These are phyloP conservation scores for Onygenales sp. DNA, from an alignment of 2,329 filamentous ascomycete species.

Conservation along the genomic window DNA sequence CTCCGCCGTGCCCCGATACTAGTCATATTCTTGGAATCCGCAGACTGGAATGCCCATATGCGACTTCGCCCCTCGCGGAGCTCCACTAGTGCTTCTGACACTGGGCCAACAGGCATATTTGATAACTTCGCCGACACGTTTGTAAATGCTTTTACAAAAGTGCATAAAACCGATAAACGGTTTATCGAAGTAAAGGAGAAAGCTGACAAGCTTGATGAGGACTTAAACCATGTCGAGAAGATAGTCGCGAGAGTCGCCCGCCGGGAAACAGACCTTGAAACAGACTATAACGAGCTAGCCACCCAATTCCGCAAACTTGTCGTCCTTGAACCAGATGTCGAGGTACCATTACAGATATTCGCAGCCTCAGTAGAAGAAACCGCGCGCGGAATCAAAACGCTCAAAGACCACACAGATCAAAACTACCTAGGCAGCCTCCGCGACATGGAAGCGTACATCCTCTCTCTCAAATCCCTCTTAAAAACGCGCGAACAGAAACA, in stretches of 20 bases:
- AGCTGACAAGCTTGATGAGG: slow-evolving; percentile 88
- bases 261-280: slow-evolving; percentile 76
- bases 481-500: slow-evolving; percentile 96
- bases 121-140: slow-evolving; percentile 94
- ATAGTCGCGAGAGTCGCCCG: slow-evolving; percentile 86
- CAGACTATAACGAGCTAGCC: slow-evolving; percentile 79
- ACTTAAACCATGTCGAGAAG: slow-evolving; percentile 87
- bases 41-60: slow-evolving; percentile 97
- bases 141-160: slow-evolving; percentile 93
- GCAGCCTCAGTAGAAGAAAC: slow-evolving; percentile 79
- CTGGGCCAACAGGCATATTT: slow-evolving; percentile 58
- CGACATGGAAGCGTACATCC: slow-evolving; percentile 92
- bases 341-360: slow-evolving; percentile 73
- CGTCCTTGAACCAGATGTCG: slow-evolving; percentile 76
- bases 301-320: slow-evolving; percentile 94
- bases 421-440: slow-evolving; percentile 87
- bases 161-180: slow-evolving; percentile 87
- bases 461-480: slow-evolving; percentile 76
- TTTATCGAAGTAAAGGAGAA: slow-evolving; percentile 92
- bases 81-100: slow-evolving; percentile 38
- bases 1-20: slow-evolving; percentile 75
- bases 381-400: slow-evolving; percentile 62
- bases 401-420: slow-evolving; percentile 88
- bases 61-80: slow-evolving; percentile 61
- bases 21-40: slow-evolving; percentile 81